Conservation (phyloP, 2,329 filamentous ascomycete genomes). For the Calonectria montana region DNA sequence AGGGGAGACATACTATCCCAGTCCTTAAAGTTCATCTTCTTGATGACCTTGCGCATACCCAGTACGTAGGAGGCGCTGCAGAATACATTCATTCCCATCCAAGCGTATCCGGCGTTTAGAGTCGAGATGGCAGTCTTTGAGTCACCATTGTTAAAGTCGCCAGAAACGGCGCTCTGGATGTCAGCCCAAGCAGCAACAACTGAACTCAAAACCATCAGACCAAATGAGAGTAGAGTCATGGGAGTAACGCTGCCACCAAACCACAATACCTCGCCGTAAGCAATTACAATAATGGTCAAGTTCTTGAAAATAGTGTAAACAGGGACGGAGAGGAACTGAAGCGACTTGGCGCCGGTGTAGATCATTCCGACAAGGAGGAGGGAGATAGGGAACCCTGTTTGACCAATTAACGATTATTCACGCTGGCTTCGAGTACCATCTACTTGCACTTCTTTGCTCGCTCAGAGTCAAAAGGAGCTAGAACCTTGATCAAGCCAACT, state of each 20-base stretch:
- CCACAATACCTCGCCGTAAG: conserved; percentile 98
- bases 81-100: conserved; percentile 98
- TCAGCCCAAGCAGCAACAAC: conserved; percentile 97
- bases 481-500: conserved; percentile 82
- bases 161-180: conserved; percentile 84
- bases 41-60: conserved; percentile 97
- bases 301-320: conserved; percentile 99
- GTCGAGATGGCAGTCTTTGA: conserved; percentile 84
- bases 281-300: conserved; percentile 97
- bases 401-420: conserved; percentile 30
- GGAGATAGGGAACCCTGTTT: conserved; percentile 92
- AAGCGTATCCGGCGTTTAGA: conserved; percentile 93
- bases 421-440: not conserved
- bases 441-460: conserved; percentile 91
- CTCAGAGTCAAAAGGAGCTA: conserved; percentile 83
- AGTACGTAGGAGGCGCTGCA: conserved; percentile 92
- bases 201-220: conserved; percentile 95
- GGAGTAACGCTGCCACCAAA: conserved; percentile 93
- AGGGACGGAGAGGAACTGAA: conserved; percentile 96
- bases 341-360: conserved; percentile 95
- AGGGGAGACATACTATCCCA: conserved; percentile 85
- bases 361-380: conserved; percentile 98
- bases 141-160: conserved; percentile 66
- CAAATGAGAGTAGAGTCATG: conserved; percentile 91
- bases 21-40: conserved; percentile 99